A percentile compares a stretch with the other conserved stretches of the same genome.
These are phyloP conservation scores for Podospora sp. DNA, from an alignment of 495 filamentous ascomycete genomes.

Conservation along the genomic window DNA sequence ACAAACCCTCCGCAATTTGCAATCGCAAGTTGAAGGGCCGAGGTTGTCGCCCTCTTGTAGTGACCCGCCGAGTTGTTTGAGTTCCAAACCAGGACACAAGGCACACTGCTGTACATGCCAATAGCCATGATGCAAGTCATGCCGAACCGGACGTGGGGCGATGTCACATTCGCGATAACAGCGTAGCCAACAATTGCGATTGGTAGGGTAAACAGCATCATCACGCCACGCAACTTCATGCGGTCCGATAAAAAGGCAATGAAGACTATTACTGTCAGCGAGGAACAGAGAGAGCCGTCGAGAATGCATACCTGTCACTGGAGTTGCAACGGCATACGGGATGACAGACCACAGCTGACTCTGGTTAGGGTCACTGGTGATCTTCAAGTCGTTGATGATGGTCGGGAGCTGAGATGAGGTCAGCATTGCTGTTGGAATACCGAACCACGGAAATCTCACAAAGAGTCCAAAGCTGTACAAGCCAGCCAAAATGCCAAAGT, in stretches of 20 bases:
- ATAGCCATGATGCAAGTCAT: slow-evolving; percentile 70
- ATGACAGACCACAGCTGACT: slow-evolving; percentile 70
- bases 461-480: slow-evolving; percentile 57
- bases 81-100: slow-evolving; percentile 73
- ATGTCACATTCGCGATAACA: slow-evolving; percentile 35
- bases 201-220: slow-evolving; percentile 49
- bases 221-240: slow-evolving; percentile 36
- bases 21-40: slow-evolving; percentile 50
- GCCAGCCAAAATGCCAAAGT: slow-evolving; percentile 49
- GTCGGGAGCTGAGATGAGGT: slow-evolving; percentile 63
- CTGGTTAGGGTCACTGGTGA: slow-evolving; percentile 59
- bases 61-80: slow-evolving; percentile 52
- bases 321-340: slow-evolving; percentile 63
- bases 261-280: slow-evolving; percentile 32
- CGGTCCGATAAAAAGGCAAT: slow-evolving; percentile 51
- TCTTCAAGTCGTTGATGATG: slow-evolving; percentile 64
- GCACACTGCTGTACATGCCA: slow-evolving; percentile 78
- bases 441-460: slow-evolving; percentile 35
- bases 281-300: slow-evolving; percentile 37
- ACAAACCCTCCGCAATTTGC: slow-evolving; percentile 56
- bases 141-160: slow-evolving; percentile 66
- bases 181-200: slow-evolving; percentile 63
- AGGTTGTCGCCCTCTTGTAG: slow-evolving; percentile 49
- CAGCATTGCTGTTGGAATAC: slow-evolving; percentile 21
- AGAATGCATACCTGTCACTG: slow-evolving; percentile 51